Evolutionary conservation across 2,329 filamentous ascomycete species (phyloP), one percentile per base, ranked within the genome.

Genomic region (Ceratocystis lukuohia): DNA sequence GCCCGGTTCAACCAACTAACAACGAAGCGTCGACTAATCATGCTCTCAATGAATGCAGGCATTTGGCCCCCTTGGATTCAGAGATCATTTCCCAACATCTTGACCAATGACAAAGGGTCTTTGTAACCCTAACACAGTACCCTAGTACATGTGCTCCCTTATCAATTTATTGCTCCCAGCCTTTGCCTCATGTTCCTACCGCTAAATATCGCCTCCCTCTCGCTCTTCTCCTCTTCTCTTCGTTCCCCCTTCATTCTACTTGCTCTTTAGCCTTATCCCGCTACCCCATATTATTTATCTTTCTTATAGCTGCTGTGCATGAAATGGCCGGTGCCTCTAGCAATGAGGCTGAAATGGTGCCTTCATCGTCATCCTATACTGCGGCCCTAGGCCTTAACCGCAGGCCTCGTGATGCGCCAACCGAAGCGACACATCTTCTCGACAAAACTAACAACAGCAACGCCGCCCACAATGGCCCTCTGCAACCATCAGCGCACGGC

Each of bases 351-450:
- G 48, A 53, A 53, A 53, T 53, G 20, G 20, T 10, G 6, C 25
- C 48, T 10, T 53, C 48, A 8, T 53, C 48, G 20, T 53, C 48
- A 25, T 53, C 48, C 7, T 15, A 53, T 59, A 30, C 28, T n/a
- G 56, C 56, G 2, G 56, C 28, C 17, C 56, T 33, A n/a, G 17
- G 17, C 28, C 5, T 3, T 30, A 20, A 59, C 5, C 28, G 17
- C 17, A 12, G 28, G 7, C 7, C 25, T 30, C 56, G 28, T 30
- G 56, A 59, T 59, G 56, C 56, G 56, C 56, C 56, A n/a, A 44
- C 33, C 28, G 65, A 66, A 62, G 37, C 65, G 8, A 66, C 65
- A 10, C 61, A 45, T 12, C 65, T 66, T 48, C 65, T 66, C 45
- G 22, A 33, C 41, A 44, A 48, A 25, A 17, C 22, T 30, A 30